These are phyloP conservation scores for Butyriboletus loyo DNA, from an alignment of 768 basidiomycete genomes.

Conservation along the genomic window DNA sequence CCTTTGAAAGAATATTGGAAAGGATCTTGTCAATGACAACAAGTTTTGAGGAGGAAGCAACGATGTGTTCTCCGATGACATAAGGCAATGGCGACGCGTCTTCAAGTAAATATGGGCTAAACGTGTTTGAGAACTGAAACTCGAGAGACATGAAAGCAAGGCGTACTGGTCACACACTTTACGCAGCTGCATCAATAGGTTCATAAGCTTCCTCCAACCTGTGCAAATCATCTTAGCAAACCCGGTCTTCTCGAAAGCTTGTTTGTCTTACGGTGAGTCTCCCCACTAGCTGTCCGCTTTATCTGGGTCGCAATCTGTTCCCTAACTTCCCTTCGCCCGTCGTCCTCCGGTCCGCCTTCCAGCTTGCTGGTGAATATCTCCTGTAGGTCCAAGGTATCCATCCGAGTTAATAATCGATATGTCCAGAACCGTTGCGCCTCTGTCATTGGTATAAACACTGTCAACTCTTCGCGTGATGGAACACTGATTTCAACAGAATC, in stretches of 20 bases:
- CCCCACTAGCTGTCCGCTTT: constrained; percentile 27
- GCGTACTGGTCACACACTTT: constrained; percentile 68
- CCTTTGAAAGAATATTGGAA: constrained; percentile 52
- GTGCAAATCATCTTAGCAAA: neutral
- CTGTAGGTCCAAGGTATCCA: constrained; percentile 47
- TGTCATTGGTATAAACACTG: constrained; percentile 54
- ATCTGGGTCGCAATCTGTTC: constrained; percentile 39
- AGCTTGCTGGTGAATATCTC: constrained; percentile 42
- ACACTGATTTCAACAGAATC: constrained; percentile 45
- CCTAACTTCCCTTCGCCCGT: constrained; percentile 40
- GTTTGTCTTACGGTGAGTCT: constrained; percentile 29
- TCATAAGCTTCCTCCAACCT: constrained; percentile 60
- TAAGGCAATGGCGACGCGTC: constrained; percentile 50
- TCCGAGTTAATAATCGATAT: constrained; percentile 49
- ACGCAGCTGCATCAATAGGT: constrained; percentile 68
- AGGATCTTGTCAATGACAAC: constrained; percentile 59
- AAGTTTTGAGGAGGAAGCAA: constrained; percentile 54
- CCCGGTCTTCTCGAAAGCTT: neutral
- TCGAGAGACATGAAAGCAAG: neutral
- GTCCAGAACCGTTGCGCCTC: constrained; percentile 66
- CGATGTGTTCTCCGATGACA: constrained; percentile 51
- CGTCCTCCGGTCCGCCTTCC: constrained; percentile 29
- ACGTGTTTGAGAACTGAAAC: constrained; percentile 3
- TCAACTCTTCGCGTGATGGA: constrained; percentile 56
- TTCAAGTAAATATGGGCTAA: constrained; percentile 51